Evolutionary conservation across 371 early-diverging fungal genomes (phyloP), one percentile per base, ranked within the genome.

Genomic region (Mucor sp.): DNA sequence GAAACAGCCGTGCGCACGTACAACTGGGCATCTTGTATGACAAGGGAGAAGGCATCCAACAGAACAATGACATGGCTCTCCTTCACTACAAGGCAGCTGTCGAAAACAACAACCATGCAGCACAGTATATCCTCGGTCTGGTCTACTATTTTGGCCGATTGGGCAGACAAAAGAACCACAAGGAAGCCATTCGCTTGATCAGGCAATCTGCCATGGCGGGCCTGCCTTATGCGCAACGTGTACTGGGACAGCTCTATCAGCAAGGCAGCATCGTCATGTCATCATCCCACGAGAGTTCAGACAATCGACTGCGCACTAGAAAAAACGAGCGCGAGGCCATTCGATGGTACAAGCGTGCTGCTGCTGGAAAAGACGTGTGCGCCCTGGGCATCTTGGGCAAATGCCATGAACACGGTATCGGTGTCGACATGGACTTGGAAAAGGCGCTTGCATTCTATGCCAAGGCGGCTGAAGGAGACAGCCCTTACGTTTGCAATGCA

Each of bases 381-480:
- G 90, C 94, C 0, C 78, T 90, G 68, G 88, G 89, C 69, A 85
- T 89, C 25, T 80, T 94, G 19, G 94, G 93, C 0, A 84, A 91
- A 65, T 89, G 88, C 33, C 90, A 90, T 68, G 88, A 89, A 32
- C 83, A 89, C 60, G 95, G 94, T 21, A 76, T 85, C 33, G 92
- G 93, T 9, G 87, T 91, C 4, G 79, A 81, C 4, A 68, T 80
- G 27, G 84, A 89, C 65, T 47, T 63, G 4, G 66, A 71, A 5
- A 71, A 78, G 30, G 88, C 90, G 0, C 57, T 82, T 23, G 81
- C 85, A 47, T 92, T 91, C 84, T 96, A 95, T 80, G 87, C 82
- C 53, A 75, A 79, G 53, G 86, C 89, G 1, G 86, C 91, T 3
- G 85, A 79, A 27, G 72, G 68, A 12, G 76, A 84, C 25, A 78